Conservation (phyloP, 2,329 filamentous ascomycete species). For the Ampelomyces quisqualis region DNA sequence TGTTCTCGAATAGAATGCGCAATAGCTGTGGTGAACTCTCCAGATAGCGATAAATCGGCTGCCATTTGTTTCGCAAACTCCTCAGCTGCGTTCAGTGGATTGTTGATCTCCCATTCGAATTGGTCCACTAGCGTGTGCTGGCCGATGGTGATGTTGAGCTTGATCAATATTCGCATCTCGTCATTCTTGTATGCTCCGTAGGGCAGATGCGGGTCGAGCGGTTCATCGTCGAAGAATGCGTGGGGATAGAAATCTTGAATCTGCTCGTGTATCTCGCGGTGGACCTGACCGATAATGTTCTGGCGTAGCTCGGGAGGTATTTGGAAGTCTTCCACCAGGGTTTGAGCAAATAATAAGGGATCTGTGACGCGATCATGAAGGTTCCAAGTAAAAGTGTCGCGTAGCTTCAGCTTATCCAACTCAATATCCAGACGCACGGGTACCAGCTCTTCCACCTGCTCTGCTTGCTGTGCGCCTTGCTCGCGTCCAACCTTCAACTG, state of each 20-base stretch:
- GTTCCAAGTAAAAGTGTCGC: conserved; percentile 99
- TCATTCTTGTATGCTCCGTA: conserved; percentile 98
- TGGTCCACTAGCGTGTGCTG: conserved; percentile 92
- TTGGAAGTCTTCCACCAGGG: conserved; percentile 81
- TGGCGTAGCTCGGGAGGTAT: conserved; percentile 68
- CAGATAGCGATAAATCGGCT: conserved; percentile 82
- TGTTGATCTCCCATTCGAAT: conserved; percentile 99
- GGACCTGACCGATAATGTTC: conserved; percentile 64
- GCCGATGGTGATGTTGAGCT: conserved; percentile 96
- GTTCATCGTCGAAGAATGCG: conserved; percentile 83
- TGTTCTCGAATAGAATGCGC: conserved; percentile 98
- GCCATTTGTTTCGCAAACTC: conserved; percentile 91
- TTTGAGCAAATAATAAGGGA: conserved; percentile 80
- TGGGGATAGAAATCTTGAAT: conserved; percentile 92
- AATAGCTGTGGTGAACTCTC: conserved; percentile 96
- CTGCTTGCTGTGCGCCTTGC: conserved; percentile 77
- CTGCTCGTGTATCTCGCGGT: conserved; percentile 80
- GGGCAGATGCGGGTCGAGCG: conserved; percentile 83
- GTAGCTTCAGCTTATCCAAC: conserved; percentile 89
- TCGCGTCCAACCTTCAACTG: conserved; percentile 78
- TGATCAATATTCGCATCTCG: conserved; percentile 95
- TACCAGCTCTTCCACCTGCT: conserved; percentile 87
- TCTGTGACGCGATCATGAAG: conserved; percentile 83
- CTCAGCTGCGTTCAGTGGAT: conserved; percentile 88
- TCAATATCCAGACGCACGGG: conserved; percentile 91